Evolutionary conservation across 2,329 filamentous ascomycete species (phyloP), one percentile per base, ranked within the genome.

Genomic region (Bipolaris cookei): DNA sequence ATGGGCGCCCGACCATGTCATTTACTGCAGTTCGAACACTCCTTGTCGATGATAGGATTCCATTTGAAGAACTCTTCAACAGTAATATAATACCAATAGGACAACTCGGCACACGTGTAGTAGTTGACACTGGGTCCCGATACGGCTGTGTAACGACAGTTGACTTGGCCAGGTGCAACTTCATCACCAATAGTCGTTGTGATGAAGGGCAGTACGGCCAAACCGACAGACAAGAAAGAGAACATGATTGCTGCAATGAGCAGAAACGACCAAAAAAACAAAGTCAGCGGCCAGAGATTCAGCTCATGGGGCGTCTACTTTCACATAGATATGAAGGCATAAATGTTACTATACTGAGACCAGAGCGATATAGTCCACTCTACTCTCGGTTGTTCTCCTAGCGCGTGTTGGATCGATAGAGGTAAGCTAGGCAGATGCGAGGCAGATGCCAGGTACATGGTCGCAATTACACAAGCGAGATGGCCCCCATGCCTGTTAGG

Each of bases 11-110:
- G n/a, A n/a, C n/a, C n/a, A n/a, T n/a, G n/a, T n/a, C n/a, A n/a
- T n/a, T n/a, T n/a, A n/a, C n/a, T n/a, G n/a, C n/a, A n/a, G 38
- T 68, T 72, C 10, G 52, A 46, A 53, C 73, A 76, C 51, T 71
- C 67, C 20, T n/a, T 42, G 11, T 71, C 44, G 6, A 76, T 16
- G 2, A 37, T 34, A 6, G 71, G 71, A 54, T 75, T 75, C 8
- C 74, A 55, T 34, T 25, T 21, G 38, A 72, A 72, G 39, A 73
- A 72, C 11, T 50, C 50, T 6, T 69, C 66, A 7, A 65, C 34
- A 10, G 34, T 52, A 32, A 71, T 69, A 6, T 39, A 41, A 45
- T 68, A 67, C 20, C 49, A 44, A 21, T 59, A 23, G 3, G 69
- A 58, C 30, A 70, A 16, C 50, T 63, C 54, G 25, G 52, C 62